phyloP scores from a whole-genome alignment of 441 rosid species.

The Theobroma grandiflorum region DNA sequence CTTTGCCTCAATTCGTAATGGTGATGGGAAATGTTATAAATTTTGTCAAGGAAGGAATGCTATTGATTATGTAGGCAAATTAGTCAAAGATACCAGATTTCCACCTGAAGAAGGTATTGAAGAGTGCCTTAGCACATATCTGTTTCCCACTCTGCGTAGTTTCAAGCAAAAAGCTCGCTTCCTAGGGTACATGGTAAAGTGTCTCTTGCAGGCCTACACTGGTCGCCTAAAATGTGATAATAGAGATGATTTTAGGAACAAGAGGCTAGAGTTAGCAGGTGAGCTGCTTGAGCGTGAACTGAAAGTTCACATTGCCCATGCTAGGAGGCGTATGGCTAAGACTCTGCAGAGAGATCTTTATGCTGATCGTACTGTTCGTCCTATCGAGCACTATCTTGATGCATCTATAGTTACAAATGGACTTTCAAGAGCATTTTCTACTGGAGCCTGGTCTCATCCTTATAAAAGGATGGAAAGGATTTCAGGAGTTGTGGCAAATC shows the following conservation, averaged over 20 bases:
- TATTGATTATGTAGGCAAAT: slow-evolving; percentile 42
- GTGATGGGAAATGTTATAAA: slow-evolving; percentile 61
- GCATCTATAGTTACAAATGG: slow-evolving; percentile 92
- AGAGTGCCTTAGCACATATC: slow-evolving; percentile 59
- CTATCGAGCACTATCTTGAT: slow-evolving; percentile 85
- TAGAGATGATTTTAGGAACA: slow-evolving; percentile 85
- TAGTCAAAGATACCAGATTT: slow-evolving; percentile 57
- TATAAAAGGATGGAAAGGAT: slow-evolving; percentile 81
- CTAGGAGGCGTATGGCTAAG: slow-evolving; percentile 76
- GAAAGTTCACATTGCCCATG: slow-evolving; percentile 78
- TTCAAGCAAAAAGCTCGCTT: slow-evolving; percentile 78
- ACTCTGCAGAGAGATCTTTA: slow-evolving; percentile 77
- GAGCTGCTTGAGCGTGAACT: slow-evolving; percentile 90
- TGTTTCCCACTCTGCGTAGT: slow-evolving; percentile 75
- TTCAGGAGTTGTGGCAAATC: slow-evolving; percentile 89
- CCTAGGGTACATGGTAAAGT: slow-evolving; percentile 89
- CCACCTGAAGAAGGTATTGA: slow-evolving; percentile 74
- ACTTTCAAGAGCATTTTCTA: slow-evolving; percentile 88
- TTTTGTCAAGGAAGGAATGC: slow-evolving; percentile 58
- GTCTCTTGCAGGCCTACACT: slow-evolving; percentile 71
- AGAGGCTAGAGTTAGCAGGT: slow-evolving; percentile 87
- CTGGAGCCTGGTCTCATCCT: slow-evolving; percentile 98
- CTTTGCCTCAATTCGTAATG: slow-evolving; percentile 70
- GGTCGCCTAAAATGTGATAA: slow-evolving; percentile 84
- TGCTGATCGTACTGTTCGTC: slow-evolving; percentile 66